phyloP scores from a whole-genome alignment of 1,284 basidiomycete genomes.

The Xerocomus cyaneibrunnescens region DNA sequence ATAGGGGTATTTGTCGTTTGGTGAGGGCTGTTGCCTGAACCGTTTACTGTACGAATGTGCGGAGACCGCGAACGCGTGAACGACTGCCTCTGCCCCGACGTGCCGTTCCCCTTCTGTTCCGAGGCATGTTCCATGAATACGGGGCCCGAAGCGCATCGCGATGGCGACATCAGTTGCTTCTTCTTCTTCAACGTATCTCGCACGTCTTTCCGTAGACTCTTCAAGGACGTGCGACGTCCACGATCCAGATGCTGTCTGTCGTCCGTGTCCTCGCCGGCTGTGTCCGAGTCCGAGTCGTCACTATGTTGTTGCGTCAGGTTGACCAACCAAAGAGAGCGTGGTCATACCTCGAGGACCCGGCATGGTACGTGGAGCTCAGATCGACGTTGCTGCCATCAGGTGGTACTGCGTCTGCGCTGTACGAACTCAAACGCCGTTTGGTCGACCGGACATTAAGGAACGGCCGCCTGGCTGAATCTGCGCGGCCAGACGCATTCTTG shows the following conservation, averaged over 20 bases:
- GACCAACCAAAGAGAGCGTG: not conserved
- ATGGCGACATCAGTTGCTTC: constrained; percentile 27
- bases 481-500: constrained; percentile 43
- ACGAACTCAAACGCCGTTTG: constrained; percentile 37
- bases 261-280: constrained; percentile 36
- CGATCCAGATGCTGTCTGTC: constrained; percentile 24
- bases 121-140: constrained; percentile 11
- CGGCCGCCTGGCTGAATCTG: constrained; percentile 41
- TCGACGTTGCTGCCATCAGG: constrained; percentile 43
- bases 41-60: constrained; percentile 15
- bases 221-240: constrained; percentile 31
- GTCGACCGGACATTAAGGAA: constrained; percentile 40
- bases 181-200: constrained; percentile 32
- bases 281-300: constrained; percentile 33
- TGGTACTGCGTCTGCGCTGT: constrained; percentile 25
- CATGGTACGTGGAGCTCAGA: constrained; percentile 84
- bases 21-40: constrained; percentile 23
- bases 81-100: constrained; percentile 17
- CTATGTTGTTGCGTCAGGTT: constrained; percentile 20
- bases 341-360: constrained; percentile 69
- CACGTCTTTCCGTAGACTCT: constrained; percentile 25
- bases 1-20: constrained; percentile 10
- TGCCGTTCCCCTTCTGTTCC: constrained; percentile 24
- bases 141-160: constrained; percentile 22
- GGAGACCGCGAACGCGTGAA: constrained; percentile 29